Evolutionary conservation across 1,139 yeast genomes (phyloP), one percentile per base, ranked within the genome.

Genomic region (Suhomyces anneliseae): DNA sequence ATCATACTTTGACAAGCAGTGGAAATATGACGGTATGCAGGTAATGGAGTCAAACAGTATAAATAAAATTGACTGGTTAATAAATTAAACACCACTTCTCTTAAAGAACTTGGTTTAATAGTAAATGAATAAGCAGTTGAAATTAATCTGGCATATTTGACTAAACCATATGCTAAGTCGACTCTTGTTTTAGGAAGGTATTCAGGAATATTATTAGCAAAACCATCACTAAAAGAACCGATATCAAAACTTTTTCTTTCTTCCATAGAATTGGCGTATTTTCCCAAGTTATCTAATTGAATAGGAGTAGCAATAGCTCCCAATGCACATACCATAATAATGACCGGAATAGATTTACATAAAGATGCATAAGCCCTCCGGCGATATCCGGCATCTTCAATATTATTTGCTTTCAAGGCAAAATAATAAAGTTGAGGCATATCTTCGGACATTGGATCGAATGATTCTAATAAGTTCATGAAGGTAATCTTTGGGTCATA

Each of bases 61-160:
- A 74, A 59, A 51, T 70, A 56, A 54, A 64, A 76, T 49, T 70
- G 76, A 39, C 70, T 68, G 34, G 62, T 51, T 27, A 76, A 54
- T n/a, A 74, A 45, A 39, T 66, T 54, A 45, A 55, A 70, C 43
- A 68, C 66, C 2, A 69, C 67, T 4, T 64, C 54, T 9, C 54
- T 49, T 9, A 62, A 48, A 2, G 70, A 56, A 44, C 59, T 60
- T 33, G 56, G 53, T 19, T 48, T 52, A 29, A 58, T 50, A 4
- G 64, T 46, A 15, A 44, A 49, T 3, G 75, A 74, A 43, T 60
- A 69, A 19, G 60, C 47, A n/a, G 54, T 51, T 6, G 60, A 49
- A 6, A 70, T 44, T 7, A 63, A 43, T 15, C 54, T 47, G 6
- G 72, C 61, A 46, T 65, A 68, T 6, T 61, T 56, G 27, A 66